Conservation (phyloP, 2,329 filamentous ascomycete genomes). For the Aspergillus sp. region DNA sequence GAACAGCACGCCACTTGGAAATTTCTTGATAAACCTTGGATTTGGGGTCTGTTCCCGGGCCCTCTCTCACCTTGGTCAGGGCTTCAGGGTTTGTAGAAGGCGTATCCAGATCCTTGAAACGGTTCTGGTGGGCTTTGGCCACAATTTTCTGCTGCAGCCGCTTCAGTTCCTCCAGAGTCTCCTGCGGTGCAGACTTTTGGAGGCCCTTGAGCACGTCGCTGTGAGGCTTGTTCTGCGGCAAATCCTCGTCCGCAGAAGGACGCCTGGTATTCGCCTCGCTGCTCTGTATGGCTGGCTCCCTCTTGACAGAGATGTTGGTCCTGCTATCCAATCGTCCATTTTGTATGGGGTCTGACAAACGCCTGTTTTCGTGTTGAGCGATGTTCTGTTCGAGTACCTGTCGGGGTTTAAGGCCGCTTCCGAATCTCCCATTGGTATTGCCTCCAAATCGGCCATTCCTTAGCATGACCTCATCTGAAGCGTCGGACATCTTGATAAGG, state of each 20-base stretch:
- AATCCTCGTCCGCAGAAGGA: neutral
- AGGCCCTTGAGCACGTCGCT: neutral
- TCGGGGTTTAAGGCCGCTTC: neutral
- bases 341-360: neutral
- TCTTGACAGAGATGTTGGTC: neutral
- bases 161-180: conserved; percentile 15
- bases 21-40: conserved; percentile 16
- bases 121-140: conserved; percentile 8
- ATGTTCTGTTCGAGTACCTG: neutral
- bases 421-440: neutral
- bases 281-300: neutral
- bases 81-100: conserved; percentile 13
- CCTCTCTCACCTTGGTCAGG: conserved; percentile 18
- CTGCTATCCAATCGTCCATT: neutral
- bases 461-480: conserved; percentile 19
- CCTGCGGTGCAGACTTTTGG: conserved; percentile 4
- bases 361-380: neutral
- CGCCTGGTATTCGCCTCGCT: neutral
- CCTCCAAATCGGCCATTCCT: conserved; percentile 2
- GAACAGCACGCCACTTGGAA: conserved; percentile 2
- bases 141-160: conserved; percentile 15
- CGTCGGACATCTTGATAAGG: conserved; percentile 4
- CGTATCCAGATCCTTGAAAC: conserved; percentile 4
- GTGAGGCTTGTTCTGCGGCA: neutral
- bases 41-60: conserved; percentile 19